Percentiles rank a stretch among this genome's conserved stretches.
Evolutionary conservation across 139 green algal species (phyloP).

Genomic region (Micractinium conductrix): DNA sequence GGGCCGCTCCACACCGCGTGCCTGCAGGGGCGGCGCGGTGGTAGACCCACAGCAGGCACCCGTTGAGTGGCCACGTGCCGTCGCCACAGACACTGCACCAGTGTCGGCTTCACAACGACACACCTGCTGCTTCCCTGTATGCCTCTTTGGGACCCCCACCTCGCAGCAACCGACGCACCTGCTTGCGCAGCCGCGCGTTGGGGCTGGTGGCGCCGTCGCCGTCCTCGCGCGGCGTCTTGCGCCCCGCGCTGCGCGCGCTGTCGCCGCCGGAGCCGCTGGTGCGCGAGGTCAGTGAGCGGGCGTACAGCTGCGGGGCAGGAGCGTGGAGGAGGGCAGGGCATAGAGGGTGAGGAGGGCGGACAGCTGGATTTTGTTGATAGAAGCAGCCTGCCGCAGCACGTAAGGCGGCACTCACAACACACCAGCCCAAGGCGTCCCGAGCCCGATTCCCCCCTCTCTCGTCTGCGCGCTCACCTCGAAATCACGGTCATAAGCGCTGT

Average conservation of each 20-base stretch:
- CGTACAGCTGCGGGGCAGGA: constrained; percentile 1
- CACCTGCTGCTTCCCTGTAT: too few relatives aligned
- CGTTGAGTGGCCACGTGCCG: too few relatives aligned
- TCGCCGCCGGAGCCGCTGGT: constrained; percentile 5
- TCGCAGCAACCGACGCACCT: too few relatives aligned
- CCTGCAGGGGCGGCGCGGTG: not conserved
- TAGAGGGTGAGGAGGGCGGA: not conserved
- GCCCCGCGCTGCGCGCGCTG: constrained; percentile 40
- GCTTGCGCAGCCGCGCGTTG: constrained; percentile 50
- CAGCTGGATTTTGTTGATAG: too few relatives aligned
- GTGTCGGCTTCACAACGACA: too few relatives aligned
- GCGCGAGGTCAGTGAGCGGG: not conserved
- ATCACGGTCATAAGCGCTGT: constrained; percentile 38
- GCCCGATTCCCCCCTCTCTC: not conserved
- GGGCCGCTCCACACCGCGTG: constrained; percentile 19
- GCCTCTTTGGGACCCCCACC: too few relatives aligned
- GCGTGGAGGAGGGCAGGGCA: not conserved
- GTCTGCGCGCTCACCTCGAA: constrained; percentile 31
- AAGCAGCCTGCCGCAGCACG: not conserved
- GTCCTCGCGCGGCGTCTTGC: constrained; percentile 49
- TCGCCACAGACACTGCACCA: too few relatives aligned
- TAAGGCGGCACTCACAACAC: too few relatives aligned
- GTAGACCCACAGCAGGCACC: too few relatives aligned
- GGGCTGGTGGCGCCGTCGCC: constrained; percentile 17
- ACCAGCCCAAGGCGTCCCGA: too few relatives aligned